Evolutionary conservation across 495 filamentous ascomycete genomes (phyloP).

Genomic region (Choiromyces venosus): DNA sequence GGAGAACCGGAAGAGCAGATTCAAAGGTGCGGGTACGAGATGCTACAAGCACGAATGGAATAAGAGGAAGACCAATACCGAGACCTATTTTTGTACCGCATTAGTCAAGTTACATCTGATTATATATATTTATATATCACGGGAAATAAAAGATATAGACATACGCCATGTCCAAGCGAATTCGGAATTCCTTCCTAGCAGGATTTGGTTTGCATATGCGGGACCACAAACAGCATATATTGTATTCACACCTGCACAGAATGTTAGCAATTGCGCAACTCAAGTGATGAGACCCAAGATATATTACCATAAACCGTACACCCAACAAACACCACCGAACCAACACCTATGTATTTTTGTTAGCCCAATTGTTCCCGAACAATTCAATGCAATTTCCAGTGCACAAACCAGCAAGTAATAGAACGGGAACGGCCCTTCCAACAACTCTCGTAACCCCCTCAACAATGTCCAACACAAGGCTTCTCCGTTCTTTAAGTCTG

Average conservation of each 20-base stretch:
- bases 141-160: slow-evolving; percentile 9
- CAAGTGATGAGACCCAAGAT: neutral
- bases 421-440: slow-evolving; percentile 35
- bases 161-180: slow-evolving; percentile 42
- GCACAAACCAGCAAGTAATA: slow-evolving; percentile 36
- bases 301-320: slow-evolving; percentile 41
- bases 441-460: slow-evolving; percentile 35
- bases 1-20: slow-evolving; percentile 40
- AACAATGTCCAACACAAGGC: slow-evolving; percentile 39
- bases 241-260: slow-evolving; percentile 36
- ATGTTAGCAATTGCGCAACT: neutral
- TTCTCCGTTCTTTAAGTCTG: slow-evolving; percentile 48
- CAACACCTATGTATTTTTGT: slow-evolving; percentile 30
- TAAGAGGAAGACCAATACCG: slow-evolving; percentile 40
- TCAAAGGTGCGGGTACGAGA: slow-evolving; percentile 42
- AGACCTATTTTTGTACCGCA: slow-evolving; percentile 26
- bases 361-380: slow-evolving; percentile 18
- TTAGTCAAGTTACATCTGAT: neutral
- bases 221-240: slow-evolving; percentile 42
- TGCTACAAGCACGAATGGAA: slow-evolving; percentile 42
- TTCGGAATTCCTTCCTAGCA: slow-evolving; percentile 37
- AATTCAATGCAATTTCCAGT: slow-evolving; percentile 21
- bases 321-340: slow-evolving; percentile 41
- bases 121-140: neutral
- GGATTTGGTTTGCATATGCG: slow-evolving; percentile 40